Evolutionary conservation across 2,329 filamentous ascomycete species (phyloP).

Genomic region (Exophiala xenobiotica): DNA sequence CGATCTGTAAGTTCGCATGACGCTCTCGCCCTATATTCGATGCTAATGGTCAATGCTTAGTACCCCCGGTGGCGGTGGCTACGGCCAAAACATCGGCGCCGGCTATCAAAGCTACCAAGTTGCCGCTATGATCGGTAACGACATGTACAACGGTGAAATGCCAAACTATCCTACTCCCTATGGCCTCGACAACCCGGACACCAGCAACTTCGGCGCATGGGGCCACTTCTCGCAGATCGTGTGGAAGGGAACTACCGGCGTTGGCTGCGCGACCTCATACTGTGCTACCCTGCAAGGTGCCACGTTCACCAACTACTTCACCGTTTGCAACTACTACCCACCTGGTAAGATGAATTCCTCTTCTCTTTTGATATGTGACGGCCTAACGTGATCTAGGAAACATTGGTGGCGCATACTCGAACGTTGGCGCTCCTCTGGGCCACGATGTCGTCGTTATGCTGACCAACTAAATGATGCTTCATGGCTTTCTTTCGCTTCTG

Average conservation of each 20-base stretch:
- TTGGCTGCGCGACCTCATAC: conserved; percentile 60
- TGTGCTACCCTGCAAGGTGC: conserved; percentile 47
- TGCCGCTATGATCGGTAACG: conserved; percentile 68
- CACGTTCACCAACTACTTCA: conserved; percentile 59
- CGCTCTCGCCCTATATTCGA: conserved; percentile 17
- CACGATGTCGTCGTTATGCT: conserved; percentile 35
- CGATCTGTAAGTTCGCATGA: conserved; percentile 60
- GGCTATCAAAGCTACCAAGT: conserved; percentile 58
- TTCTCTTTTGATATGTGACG: neutral
- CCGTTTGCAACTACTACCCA: conserved; percentile 83
- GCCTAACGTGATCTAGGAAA: conserved; percentile 55
- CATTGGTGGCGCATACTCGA: conserved; percentile 52
- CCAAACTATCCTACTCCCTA: conserved; percentile 57
- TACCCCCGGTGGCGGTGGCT: conserved; percentile 54
- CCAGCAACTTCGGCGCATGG: conserved; percentile 61
- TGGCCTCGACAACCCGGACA: conserved; percentile 56
- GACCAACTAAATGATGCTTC: neutral
- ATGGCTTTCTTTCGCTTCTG: no score
- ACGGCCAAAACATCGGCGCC: conserved; percentile 90
- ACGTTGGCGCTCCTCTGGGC: conserved; percentile 49
- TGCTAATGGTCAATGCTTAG: conserved; percentile 4
- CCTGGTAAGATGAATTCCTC: conserved; percentile 34
- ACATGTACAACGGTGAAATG: conserved; percentile 86
- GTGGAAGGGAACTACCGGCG: conserved; percentile 61
- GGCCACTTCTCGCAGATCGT: conserved; percentile 76